phyloP scores from a whole-genome alignment of 495 filamentous ascomycete species.

The Xylaria curta region DNA sequence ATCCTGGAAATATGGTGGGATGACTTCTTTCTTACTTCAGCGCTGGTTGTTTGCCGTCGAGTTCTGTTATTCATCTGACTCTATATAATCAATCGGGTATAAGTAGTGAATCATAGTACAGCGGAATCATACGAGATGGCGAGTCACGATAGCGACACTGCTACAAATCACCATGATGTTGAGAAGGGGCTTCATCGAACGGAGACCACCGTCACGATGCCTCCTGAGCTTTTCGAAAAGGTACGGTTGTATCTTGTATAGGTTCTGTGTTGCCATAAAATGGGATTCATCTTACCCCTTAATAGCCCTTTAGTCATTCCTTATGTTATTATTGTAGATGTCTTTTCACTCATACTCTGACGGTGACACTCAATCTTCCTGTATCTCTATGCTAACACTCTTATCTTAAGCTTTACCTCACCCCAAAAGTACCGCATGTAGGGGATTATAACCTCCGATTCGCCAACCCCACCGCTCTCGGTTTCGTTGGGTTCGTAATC shows the following conservation, averaged over 20 bases:
- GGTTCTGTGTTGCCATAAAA: not conserved
- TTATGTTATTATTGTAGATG: not conserved
- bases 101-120: not conserved
- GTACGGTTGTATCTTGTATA: slow-evolving; percentile 27
- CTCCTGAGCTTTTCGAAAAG: slow-evolving; percentile 64
- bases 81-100: not conserved
- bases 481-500: slow-evolving; percentile 63
- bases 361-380: not conserved
- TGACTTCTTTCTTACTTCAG: not conserved
- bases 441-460: slow-evolving; percentile 57
- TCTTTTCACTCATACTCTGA: not conserved
- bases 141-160: slow-evolving; percentile 5
- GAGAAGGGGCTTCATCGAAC: slow-evolving; percentile 49
- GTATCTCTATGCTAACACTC: not conserved
- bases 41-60: too few relatives aligned
- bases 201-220: slow-evolving; percentile 51
- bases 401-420: slow-evolving; percentile 53
- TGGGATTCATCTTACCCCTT: not conserved
- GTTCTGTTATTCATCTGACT: not conserved
- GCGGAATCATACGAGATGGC: slow-evolving; percentile 28
- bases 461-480: slow-evolving; percentile 61
- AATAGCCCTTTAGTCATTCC: not conserved
- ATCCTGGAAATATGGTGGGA: not conserved
- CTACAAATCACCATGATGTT: slow-evolving; percentile 36
- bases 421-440: slow-evolving; percentile 56